Percentiles rank a stretch among this genome's conserved stretches.
Conservation (phyloP, 78 protist species). For the Dictyostelium capitatum region DNA sequence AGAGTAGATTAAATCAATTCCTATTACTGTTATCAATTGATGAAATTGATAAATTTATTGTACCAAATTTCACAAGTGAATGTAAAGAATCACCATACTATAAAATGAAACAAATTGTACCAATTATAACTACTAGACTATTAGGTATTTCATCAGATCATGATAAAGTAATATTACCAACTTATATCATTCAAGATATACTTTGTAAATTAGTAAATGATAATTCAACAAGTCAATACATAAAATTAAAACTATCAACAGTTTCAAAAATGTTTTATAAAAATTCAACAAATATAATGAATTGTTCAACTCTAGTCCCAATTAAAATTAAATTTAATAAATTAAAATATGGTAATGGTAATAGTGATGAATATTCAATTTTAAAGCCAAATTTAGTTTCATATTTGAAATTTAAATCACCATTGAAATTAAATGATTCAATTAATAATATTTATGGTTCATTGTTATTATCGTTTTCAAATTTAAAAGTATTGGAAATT, state of each 20-base stretch:
- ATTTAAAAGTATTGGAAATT: conserved; percentile 1
- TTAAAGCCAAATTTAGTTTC: background rate
- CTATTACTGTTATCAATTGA: background rate
- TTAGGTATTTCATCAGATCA: background rate
- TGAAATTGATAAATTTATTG: conserved; percentile 1
- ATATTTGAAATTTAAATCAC: background rate
- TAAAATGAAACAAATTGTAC: background rate
- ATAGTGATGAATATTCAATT: background rate
- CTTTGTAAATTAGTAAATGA: background rate
- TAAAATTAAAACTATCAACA: background rate
- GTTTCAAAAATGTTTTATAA: background rate
- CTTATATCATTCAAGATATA: background rate
- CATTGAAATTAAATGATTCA: background rate
- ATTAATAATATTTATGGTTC: background rate
- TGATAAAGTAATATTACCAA: background rate
- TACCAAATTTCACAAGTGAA: background rate
- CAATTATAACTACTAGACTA: background rate
- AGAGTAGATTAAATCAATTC: background rate
- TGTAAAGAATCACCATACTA: conserved; percentile 11
- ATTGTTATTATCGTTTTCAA: background rate
- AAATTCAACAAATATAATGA: background rate
- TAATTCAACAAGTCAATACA: background rate
- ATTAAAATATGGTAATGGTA: too few species aligned
- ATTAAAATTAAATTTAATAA: too few species aligned
- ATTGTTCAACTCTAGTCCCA: background rate